Evolutionary conservation across 345 rosid genomes (phyloP), one percentile per base, ranked within the genome.

Genomic region (Schrenkiella parvula): DNA sequence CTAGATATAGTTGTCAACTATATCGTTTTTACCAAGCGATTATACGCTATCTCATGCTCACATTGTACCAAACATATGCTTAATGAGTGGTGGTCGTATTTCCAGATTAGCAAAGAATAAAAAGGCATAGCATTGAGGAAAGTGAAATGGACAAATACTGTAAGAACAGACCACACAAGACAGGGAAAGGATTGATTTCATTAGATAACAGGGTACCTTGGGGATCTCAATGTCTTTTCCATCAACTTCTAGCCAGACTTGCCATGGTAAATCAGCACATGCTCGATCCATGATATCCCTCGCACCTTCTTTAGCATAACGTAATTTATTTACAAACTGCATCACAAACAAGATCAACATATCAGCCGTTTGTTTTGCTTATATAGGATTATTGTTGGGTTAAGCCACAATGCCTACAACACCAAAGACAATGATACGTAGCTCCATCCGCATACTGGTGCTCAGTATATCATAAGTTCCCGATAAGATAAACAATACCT

Each of bases 271-370:
- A 71, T 90, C 93, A 4, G 91, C 91, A 81, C 92, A 88, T 58
- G 96, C 84, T 82, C 96, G 81, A 78, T 88, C 96, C 96, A 88
- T 88, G 67, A 90, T 90, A 66, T 86, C 90, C 80, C 84, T 88
- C 11, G 93, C 96, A 42, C 96, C 96, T 85, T 90, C 93, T 82
- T 84, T 86, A 37, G 96, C 96, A 74, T 90, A 90, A 31, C 88
- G 81, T 80, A 90, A 83, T 81, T 86, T 90, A 79, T 90, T 90
- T 79, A 90, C 90, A 79, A 90, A 90, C 96, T 90, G 85, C 47
- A 76, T 26, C 43, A 10, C 8, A n/a, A 63, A 69, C 66, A 76
- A 47, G 18, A 66, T 31, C 21, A 34, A 51, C 47, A 74, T 32
- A 59, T 52, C 38, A 58, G 32, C 66, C 56, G 26, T n/a, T 44